Conservation (phyloP, 2,329 filamentous ascomycete species). For the Ascomycota sp. region DNA sequence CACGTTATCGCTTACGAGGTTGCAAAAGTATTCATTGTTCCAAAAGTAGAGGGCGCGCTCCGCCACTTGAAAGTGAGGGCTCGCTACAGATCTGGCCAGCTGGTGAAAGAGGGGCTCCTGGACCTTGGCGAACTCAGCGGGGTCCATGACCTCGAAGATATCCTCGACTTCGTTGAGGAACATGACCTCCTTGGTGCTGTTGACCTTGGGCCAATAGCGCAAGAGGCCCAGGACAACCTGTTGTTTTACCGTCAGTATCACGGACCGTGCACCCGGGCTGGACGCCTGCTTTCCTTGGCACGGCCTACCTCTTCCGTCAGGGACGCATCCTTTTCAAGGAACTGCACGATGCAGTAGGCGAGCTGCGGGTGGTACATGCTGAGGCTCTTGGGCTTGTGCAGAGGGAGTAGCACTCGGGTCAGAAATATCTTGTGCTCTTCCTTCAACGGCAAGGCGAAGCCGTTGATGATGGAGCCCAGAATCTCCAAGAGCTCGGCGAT, state of each 20-base stretch:
- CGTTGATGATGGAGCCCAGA: constrained; percentile 94
- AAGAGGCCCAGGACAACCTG: constrained; percentile 82
- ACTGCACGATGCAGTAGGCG: constrained; percentile 97
- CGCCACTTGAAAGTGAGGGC: constrained; percentile 95
- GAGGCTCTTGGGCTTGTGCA: constrained; percentile 95
- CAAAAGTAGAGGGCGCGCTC: constrained; percentile 96
- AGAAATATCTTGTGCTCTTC: constrained; percentile 98
- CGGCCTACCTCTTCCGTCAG: constrained; percentile 73
- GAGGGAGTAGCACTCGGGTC: constrained; percentile 70
- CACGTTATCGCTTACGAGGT: constrained; percentile 94
- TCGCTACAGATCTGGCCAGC: constrained; percentile 89
- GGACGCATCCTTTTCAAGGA: constrained; percentile 89
- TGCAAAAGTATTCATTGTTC: constrained; percentile 99
- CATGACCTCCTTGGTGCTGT: constrained; percentile 99
- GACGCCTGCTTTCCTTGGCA: background rate
- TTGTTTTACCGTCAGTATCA: background rate
- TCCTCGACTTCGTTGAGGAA: constrained; percentile 98
- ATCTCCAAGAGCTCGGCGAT: constrained; percentile 95
- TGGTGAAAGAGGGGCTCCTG: constrained; percentile 96
- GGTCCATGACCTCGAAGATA: constrained; percentile 99
- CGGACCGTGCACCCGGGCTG: background rate
- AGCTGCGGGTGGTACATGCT: constrained; percentile 99
- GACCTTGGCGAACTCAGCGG: constrained; percentile 92
- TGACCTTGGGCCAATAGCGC: constrained; percentile 96
- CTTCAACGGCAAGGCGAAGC: constrained; percentile 86